Conservation (phyloP, 495 filamentous ascomycete species). For the Friedmanniomyces simplex region DNA sequence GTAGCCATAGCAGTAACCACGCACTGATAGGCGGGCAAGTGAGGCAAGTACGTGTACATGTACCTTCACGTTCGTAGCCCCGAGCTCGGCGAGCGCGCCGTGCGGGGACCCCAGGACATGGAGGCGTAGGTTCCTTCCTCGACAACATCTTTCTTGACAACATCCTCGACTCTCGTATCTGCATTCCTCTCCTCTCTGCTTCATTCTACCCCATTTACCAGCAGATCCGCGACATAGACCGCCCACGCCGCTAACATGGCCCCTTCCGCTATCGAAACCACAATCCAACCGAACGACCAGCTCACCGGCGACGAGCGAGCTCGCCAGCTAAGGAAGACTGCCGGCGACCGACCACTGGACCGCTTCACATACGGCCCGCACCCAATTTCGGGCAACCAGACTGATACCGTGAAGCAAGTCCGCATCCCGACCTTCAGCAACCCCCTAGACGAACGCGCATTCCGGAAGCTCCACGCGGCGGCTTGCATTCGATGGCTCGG, state of each 20-base stretch:
- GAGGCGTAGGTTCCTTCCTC: neutral
- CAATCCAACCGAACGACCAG: slow-evolving; percentile 12
- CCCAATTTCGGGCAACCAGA: slow-evolving; percentile 12
- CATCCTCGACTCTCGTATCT: too few species aligned
- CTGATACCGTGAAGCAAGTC: slow-evolving; percentile 14
- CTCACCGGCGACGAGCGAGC: slow-evolving; percentile 17
- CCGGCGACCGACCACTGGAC: slow-evolving; percentile 11
- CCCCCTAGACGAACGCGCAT: slow-evolving; percentile 11
- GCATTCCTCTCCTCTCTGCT: neutral
- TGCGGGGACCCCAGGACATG: neutral
- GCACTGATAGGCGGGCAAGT: neutral
- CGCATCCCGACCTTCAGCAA: slow-evolving; percentile 14
- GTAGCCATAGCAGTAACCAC: too few species aligned
- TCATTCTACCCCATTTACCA: neutral
- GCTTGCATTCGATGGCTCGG: slow-evolving; percentile 17
- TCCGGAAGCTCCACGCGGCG: slow-evolving; percentile 14
- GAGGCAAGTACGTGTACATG: neutral
- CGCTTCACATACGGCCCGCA: slow-evolving; percentile 14
- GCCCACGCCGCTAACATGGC: slow-evolving; percentile 13
- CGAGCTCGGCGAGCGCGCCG: neutral
- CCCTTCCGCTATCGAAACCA: slow-evolving; percentile 14
- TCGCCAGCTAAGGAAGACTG: slow-evolving; percentile 7
- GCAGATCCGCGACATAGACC: too few species aligned
- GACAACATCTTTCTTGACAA: neutral
- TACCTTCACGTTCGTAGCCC: neutral